These are phyloP conservation scores for Magnusiomyces ingens DNA, from an alignment of 1,139 yeast species.

Conservation along the genomic window DNA sequence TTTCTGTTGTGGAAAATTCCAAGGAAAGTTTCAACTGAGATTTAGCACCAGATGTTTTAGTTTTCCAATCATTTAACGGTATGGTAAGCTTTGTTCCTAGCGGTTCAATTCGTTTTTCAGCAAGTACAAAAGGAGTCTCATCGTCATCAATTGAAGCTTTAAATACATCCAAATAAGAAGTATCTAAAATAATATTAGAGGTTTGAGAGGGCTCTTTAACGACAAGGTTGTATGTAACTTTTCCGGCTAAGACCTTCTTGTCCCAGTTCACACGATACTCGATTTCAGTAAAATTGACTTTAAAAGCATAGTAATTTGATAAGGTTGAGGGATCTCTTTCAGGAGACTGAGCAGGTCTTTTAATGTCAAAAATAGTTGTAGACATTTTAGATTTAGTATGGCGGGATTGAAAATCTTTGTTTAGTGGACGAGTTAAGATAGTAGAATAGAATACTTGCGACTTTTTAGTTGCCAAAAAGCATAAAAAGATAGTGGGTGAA, in stretches of 20 bases:
- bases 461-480: too few relatives aligned
- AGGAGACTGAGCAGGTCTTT: conserved; percentile 22
- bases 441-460: too few relatives aligned
- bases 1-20: conserved; percentile 59
- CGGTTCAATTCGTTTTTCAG: conserved; percentile 50
- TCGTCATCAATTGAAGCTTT: conserved; percentile 42
- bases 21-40: conserved; percentile 30
- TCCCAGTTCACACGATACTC: conserved; percentile 53
- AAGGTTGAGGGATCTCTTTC: conserved; percentile 61
- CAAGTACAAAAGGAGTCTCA: conserved; percentile 30
- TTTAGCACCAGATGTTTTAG: conserved; percentile 7
- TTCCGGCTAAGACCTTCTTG: conserved; percentile 46
- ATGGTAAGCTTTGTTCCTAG: conserved; percentile 60
- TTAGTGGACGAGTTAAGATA: too few relatives aligned
- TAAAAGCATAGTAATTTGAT: conserved; percentile 58
- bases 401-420: too few relatives aligned
- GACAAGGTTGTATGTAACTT: conserved; percentile 44
- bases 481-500: too few relatives aligned
- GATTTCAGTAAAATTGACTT: conserved; percentile 46
- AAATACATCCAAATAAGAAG: conserved; percentile 55
- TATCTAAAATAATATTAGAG: conserved; percentile 50
- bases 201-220: conserved; percentile 17
- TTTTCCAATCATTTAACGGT: conserved; percentile 12
- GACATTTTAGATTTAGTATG: too few relatives aligned
- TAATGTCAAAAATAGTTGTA: conserved; percentile 9